A percentile compares a stretch with the other conserved stretches of the same genome.
Evolutionary conservation across 352 stramenopile species (phyloP).

Genomic region (Globisporangium irregulare): DNA sequence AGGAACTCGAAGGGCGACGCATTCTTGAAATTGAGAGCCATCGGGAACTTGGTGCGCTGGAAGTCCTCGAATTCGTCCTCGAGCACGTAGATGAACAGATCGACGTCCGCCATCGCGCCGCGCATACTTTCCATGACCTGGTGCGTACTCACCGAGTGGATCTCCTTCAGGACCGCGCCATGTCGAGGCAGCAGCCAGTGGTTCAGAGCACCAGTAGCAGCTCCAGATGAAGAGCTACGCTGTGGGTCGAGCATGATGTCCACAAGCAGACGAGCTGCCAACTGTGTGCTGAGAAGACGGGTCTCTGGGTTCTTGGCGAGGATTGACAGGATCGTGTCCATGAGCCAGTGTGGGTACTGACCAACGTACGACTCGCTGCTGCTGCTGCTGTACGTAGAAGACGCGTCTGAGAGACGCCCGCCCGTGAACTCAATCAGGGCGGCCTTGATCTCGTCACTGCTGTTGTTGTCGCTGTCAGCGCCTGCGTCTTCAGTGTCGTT

Average conservation of each 20-base stretch:
- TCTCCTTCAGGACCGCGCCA: constrained; percentile 34
- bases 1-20: constrained; percentile 71
- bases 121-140: constrained; percentile 83
- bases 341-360: constrained; percentile 49
- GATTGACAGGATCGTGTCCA: constrained; percentile 41
- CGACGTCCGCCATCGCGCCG: constrained; percentile 72
- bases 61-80: constrained; percentile 68
- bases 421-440: not conserved
- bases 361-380: constrained; percentile 11
- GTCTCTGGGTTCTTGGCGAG: constrained; percentile 46
- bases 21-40: constrained; percentile 49
- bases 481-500: constrained; percentile 1
- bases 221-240: constrained; percentile 6
- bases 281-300: constrained; percentile 52
- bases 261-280: constrained; percentile 49
- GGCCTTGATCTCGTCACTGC: constrained; percentile 1
- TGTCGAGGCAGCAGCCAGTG: constrained; percentile 29
- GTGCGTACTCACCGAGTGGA: constrained; percentile 67
- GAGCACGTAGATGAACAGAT: constrained; percentile 79
- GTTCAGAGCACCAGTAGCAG: not conserved
- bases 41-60: constrained; percentile 43
- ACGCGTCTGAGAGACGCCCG: not conserved
- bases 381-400: constrained; percentile 1
- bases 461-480: not conserved
- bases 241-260: constrained; percentile 50